A percentile compares a stretch with the other conserved stretches of the same genome.
These are phyloP conservation scores for Cladorrhinum sp. DNA, from an alignment of 2,329 filamentous ascomycete species.

Conservation along the genomic window DNA sequence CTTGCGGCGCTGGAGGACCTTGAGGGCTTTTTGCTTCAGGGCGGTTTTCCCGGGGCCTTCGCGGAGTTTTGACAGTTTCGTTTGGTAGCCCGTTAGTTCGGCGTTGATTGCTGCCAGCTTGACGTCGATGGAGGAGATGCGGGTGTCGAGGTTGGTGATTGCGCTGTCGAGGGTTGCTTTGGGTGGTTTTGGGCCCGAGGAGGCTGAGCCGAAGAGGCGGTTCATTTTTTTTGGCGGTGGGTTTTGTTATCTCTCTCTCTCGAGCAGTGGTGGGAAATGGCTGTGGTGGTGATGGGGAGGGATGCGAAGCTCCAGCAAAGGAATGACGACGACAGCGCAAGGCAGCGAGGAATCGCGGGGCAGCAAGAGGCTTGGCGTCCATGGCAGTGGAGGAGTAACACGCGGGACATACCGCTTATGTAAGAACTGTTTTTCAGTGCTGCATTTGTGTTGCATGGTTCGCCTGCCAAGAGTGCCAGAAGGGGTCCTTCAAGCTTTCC, in stretches of 20 bases:
- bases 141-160: conserved; percentile 79
- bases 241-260: too few relatives aligned
- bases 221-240: conserved; percentile 96
- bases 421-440: too few relatives aligned
- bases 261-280: not conserved
- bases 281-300: not conserved
- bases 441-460: not conserved
- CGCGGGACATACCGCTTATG: too few relatives aligned
- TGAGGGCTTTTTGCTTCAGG: conserved; percentile 90
- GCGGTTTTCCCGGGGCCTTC: conserved; percentile 91
- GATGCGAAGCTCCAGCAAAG: not conserved
- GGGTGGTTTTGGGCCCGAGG: conserved; percentile 71
- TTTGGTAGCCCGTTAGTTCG: conserved; percentile 84
- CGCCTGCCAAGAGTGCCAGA: not conserved
- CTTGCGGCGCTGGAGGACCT: conserved; percentile 88
- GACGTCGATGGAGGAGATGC: conserved; percentile 85
- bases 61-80: conserved; percentile 86
- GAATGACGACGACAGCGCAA: conserved; percentile 2
- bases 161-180: conserved; percentile 85
- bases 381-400: too few relatives aligned
- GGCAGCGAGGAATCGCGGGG: not conserved
- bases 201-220: conserved; percentile 86
- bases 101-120: conserved; percentile 90
- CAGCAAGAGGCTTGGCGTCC: not conserved
- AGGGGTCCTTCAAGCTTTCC: too few relatives aligned